Conservation (phyloP, 176 grass and related monocot genomes). For the Bromus sterilis region DNA sequence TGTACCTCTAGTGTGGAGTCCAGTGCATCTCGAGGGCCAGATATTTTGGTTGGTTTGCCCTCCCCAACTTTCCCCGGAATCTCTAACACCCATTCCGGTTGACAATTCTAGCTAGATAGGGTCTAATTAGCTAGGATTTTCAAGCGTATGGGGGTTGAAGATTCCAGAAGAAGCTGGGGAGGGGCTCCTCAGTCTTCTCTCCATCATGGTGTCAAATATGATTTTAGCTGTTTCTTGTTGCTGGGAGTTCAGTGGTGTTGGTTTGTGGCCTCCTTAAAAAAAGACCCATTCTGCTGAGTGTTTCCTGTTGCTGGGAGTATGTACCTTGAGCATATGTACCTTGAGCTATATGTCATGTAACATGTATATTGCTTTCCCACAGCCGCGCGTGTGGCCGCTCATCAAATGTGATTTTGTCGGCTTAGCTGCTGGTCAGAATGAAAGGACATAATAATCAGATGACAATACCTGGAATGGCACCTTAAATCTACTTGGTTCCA, state of each 20-base stretch:
- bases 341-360: no score
- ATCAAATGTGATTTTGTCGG: constrained; percentile 10
- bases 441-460: not conserved
- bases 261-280: not conserved
- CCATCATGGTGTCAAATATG: not conserved
- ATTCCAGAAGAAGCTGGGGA: no score
- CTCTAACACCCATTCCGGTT: no score
- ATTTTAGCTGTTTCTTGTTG: not conserved
- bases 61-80: no score
- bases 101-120: no score
- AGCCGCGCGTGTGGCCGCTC: not conserved
- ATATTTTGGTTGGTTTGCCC: no score
- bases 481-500: no score
- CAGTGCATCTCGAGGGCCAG: not conserved
- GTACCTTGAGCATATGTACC: no score
- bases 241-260: not conserved
- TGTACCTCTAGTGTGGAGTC: not conserved
- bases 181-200: constrained; percentile 1
- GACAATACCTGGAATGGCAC: not conserved
- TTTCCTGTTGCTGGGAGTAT: no score
- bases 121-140: no score
- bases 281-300: no score
- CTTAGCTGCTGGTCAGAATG: not conserved
- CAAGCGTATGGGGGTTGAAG: no score
- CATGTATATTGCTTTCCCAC: not conserved